Evolutionary conservation across 2,329 filamentous ascomycete species (phyloP).

Genomic region (Plenodomus lindquistii): DNA sequence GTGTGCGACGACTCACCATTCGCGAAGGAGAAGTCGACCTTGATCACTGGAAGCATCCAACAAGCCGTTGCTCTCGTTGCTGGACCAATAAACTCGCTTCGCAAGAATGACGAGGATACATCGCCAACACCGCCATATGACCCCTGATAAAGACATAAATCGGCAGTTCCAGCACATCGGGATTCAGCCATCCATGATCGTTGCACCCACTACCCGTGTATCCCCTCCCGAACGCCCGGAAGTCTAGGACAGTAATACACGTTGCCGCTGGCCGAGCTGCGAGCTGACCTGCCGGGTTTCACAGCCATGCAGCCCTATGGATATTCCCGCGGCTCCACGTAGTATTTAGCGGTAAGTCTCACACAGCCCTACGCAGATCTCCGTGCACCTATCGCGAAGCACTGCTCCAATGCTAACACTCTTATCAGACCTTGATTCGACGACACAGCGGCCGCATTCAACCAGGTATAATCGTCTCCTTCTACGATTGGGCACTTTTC

Average conservation of each 20-base stretch:
- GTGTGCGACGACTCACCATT: not conserved
- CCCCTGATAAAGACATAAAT: not conserved
- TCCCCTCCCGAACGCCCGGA: conserved; percentile 1
- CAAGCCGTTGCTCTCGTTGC: not conserved
- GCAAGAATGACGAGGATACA: not conserved
- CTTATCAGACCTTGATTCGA: not conserved
- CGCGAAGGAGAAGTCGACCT: no score
- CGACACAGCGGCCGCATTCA: not conserved
- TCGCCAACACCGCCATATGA: not conserved
- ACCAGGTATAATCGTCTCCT: not conserved
- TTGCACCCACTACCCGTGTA: not conserved
- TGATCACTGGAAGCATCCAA: not conserved
- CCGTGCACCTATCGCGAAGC: not conserved
- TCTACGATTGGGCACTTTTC: not conserved
- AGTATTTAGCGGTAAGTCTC: conserved; percentile 31
- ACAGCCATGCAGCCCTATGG: conserved; percentile 41
- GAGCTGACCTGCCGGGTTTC: conserved; percentile 32
- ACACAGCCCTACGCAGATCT: conserved; percentile 14
- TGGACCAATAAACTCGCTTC: no score
- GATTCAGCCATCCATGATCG: not conserved
- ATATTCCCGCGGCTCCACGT: conserved; percentile 34
- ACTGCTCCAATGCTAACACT: not conserved
- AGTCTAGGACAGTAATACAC: conserved; percentile 10
- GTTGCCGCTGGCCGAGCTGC: conserved; percentile 12
- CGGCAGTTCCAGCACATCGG: not conserved